These are phyloP conservation scores for Kuraishia capsulata DNA, from an alignment of 805 yeast genomes.

Conservation along the genomic window DNA sequence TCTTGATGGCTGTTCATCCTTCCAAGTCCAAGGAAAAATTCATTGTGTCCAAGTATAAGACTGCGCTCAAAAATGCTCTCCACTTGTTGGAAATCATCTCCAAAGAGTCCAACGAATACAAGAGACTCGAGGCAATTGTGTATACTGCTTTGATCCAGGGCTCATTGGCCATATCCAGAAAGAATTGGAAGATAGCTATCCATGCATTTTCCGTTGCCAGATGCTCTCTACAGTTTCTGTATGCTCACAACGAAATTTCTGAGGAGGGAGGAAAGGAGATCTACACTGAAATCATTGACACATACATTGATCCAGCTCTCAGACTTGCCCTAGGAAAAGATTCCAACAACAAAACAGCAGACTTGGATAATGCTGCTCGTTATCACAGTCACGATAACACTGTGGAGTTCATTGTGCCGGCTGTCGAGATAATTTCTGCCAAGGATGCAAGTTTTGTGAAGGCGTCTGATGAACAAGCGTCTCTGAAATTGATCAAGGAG, in stretches of 20 bases:
- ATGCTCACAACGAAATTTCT: conserved; percentile 17
- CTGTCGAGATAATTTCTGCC: conserved; percentile 24
- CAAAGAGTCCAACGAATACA: conserved; percentile 26
- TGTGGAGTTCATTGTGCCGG: conserved; percentile 24
- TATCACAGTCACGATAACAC: conserved; percentile 25
- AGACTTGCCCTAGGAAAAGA: conserved; percentile 15
- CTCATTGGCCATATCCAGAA: conserved; percentile 36
- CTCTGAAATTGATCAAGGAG: conserved; percentile 17
- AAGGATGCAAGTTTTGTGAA: conserved; percentile 29
- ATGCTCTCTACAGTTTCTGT: conserved; percentile 48
- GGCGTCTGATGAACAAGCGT: conserved; percentile 9
- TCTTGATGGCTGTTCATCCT: conserved; percentile 42
- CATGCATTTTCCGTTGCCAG: conserved; percentile 50
- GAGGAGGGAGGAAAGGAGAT: conserved; percentile 27
- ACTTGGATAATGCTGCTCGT: conserved; percentile 41
- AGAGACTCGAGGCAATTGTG: conserved; percentile 25
- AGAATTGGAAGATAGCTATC: conserved; percentile 47
- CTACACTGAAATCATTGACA: conserved; percentile 46
- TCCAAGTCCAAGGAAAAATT: conserved; percentile 39
- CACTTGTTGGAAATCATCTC: conserved; percentile 31
- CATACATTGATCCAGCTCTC: conserved; percentile 59
- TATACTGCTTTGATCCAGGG: conserved; percentile 26
- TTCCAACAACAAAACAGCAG: conserved; percentile 25
- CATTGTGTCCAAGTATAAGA: conserved; percentile 58
- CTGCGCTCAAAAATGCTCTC: conserved; percentile 37